Percentiles rank a stretch among this genome's conserved stretches.
phyloP scores from a whole-genome alignment of 768 basidiomycete species.

The Kwoniella shandongensis region DNA sequence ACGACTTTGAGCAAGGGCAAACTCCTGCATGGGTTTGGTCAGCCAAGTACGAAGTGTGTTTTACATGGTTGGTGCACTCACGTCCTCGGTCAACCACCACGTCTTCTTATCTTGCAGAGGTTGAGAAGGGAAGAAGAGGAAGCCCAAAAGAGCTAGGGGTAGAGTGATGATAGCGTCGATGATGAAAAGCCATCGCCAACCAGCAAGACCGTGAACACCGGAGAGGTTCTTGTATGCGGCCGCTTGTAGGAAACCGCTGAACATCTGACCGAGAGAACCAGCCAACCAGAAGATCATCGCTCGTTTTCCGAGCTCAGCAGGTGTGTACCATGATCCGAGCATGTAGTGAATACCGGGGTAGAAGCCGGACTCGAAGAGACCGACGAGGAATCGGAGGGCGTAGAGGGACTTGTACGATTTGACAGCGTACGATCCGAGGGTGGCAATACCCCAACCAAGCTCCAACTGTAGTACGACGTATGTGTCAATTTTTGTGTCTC shows the following conservation, averaged over 20 bases:
- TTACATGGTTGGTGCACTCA: slow-evolving; percentile 16
- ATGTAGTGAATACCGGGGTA: slow-evolving; percentile 50
- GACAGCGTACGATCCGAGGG: slow-evolving; percentile 42
- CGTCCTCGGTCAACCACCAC: slow-evolving; percentile 23
- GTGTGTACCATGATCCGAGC: slow-evolving; percentile 49
- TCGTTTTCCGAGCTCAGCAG: slow-evolving; percentile 44
- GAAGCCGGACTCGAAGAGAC: slow-evolving; percentile 47
- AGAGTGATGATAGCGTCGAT: slow-evolving; percentile 25
- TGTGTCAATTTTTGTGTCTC: not conserved
- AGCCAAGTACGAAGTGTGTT: not conserved
- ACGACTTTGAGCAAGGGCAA: slow-evolving; percentile 26
- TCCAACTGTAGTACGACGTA: slow-evolving; percentile 24
- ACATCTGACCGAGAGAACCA: slow-evolving; percentile 38
- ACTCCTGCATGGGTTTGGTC: slow-evolving; percentile 16
- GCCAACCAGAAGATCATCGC: slow-evolving; percentile 45
- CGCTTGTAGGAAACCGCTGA: slow-evolving; percentile 41
- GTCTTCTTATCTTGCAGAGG: slow-evolving; percentile 29
- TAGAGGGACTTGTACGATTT: slow-evolving; percentile 38
- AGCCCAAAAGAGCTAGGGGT: slow-evolving; percentile 24
- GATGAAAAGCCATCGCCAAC: slow-evolving; percentile 41
- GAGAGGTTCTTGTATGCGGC: slow-evolving; percentile 43
- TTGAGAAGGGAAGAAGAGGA: slow-evolving; percentile 33
- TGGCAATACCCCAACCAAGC: slow-evolving; percentile 44
- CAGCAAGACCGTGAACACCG: slow-evolving; percentile 33
- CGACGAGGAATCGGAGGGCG: slow-evolving; percentile 47